Conservation (phyloP, 148 eudicot species). For the Fallopia convolvulus region DNA sequence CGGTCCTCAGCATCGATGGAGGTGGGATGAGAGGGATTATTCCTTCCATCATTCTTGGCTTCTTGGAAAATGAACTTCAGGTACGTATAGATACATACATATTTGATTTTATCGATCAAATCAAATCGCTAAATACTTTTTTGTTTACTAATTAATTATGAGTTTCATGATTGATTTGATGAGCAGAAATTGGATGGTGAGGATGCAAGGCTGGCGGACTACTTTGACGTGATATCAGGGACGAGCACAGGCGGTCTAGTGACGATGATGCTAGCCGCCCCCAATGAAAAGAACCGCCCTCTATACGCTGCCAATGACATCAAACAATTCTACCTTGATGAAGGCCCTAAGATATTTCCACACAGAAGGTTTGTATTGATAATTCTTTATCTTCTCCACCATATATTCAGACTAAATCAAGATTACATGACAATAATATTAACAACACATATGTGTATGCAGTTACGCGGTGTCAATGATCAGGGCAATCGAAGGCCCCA, state of each 20-base stretch:
- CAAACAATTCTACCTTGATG: constrained; percentile 30
- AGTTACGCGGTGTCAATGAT: constrained; percentile 16
- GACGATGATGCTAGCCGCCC: constrained; percentile 36
- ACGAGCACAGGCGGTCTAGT: constrained; percentile 42
- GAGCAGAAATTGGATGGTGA: constrained; percentile 35
- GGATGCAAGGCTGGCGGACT: constrained; percentile 38
- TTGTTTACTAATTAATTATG: background rate
- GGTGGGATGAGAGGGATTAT: constrained; percentile 36
- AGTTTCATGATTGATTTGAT: background rate
- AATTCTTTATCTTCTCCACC: background rate
- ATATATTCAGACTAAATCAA: background rate
- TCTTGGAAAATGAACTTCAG: constrained; percentile 29
- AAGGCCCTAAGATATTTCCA: constrained; percentile 38
- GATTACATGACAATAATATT: background rate
- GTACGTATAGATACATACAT: constrained; percentile 1
- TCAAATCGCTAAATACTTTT: background rate
- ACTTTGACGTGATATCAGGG: constrained; percentile 43
- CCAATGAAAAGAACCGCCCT: constrained; percentile 34
- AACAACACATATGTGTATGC: background rate
- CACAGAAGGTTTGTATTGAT: constrained; percentile 12
- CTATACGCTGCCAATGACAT: constrained; percentile 38
- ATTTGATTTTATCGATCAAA: background rate
- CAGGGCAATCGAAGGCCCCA: constrained; percentile 27
- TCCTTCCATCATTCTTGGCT: constrained; percentile 21
- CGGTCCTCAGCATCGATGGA: constrained; percentile 35